Percentiles rank a stretch among this genome's conserved stretches.
Conservation (phyloP, 495 filamentous ascomycete species). For the Trichodelitschia bisporula region DNA sequence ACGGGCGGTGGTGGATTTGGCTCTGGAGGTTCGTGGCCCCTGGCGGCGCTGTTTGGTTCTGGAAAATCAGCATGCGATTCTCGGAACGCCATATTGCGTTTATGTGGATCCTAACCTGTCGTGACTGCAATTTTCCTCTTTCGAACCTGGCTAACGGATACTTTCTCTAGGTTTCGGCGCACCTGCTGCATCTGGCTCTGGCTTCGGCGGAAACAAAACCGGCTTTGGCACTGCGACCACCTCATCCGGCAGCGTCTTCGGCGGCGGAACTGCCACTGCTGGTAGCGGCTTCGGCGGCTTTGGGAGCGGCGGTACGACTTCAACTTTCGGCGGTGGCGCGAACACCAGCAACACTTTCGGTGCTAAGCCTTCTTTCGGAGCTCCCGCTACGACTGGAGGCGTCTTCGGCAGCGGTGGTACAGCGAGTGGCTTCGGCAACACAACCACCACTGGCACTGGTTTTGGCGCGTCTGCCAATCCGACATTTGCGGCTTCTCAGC, state of each 20-base stretch:
- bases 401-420: constrained; percentile 11
- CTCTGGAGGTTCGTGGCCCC: constrained; percentile 22
- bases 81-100: background rate
- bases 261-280: constrained; percentile 5
- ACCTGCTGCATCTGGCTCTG: constrained; percentile 21
- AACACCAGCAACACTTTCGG: background rate
- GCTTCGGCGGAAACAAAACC: constrained; percentile 22
- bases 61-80: background rate
- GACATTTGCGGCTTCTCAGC: constrained; percentile 6
- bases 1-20: constrained; percentile 18
- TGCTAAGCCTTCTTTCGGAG: background rate
- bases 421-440: constrained; percentile 5
- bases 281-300: constrained; percentile 17
- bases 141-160: constrained; percentile 4
- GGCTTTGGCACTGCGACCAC: constrained; percentile 13
- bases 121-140: background rate
- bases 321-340: constrained; percentile 1
- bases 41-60: constrained; percentile 5
- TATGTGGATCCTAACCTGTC: background rate
- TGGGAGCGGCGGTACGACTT: constrained; percentile 11
- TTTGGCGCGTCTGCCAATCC: constrained; percentile 20
- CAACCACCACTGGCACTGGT: constrained; percentile 6
- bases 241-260: constrained; percentile 18
- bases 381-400: background rate
- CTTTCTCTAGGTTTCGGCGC: constrained; percentile 25